A percentile compares a stretch with the other conserved stretches of the same genome.
These are phyloP conservation scores for Candida easanensis DNA, from an alignment of 805 yeast species.

Conservation along the genomic window DNA sequence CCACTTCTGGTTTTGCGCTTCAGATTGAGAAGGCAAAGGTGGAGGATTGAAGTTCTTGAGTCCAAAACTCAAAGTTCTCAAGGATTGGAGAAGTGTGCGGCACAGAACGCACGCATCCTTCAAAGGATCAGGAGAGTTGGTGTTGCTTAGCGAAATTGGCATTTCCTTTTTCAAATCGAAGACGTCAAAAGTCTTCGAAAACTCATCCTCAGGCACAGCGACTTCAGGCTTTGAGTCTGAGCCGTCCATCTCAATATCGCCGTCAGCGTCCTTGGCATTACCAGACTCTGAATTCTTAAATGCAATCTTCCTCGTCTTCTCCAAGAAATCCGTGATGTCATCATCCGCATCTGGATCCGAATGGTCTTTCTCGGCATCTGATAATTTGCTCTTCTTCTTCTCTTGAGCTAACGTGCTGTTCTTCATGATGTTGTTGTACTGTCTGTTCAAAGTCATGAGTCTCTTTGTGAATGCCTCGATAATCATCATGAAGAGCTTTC, in stretches of 20 bases:
- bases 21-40: constrained; percentile 45
- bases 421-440: constrained; percentile 61
- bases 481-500: constrained; percentile 78
- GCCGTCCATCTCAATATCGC: constrained; percentile 30
- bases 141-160: constrained; percentile 58
- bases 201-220: constrained; percentile 2
- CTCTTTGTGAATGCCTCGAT: constrained; percentile 86
- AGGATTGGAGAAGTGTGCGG: constrained; percentile 83
- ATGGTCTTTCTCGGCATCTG: neutral
- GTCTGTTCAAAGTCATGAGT: constrained; percentile 70
- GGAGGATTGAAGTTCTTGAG: constrained; percentile 88
- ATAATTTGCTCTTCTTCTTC: constrained; percentile 37
- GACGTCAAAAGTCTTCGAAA: constrained; percentile 30
- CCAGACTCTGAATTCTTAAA: constrained; percentile 8
- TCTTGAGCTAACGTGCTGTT: constrained; percentile 55
- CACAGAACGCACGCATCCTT: constrained; percentile 87
- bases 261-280: constrained; percentile 22
- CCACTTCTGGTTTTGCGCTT: constrained; percentile 61
- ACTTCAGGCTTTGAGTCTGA: constrained; percentile 9
- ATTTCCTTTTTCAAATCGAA: constrained; percentile 44
- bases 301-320: constrained; percentile 20
- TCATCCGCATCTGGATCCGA: constrained; percentile 33
- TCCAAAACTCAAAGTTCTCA: constrained; percentile 87
- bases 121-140: constrained; percentile 55
- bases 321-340: constrained; percentile 31